These are phyloP conservation scores for Paecilomyces variotii DNA, from an alignment of 2,329 filamentous ascomycete species.

Conservation along the genomic window DNA sequence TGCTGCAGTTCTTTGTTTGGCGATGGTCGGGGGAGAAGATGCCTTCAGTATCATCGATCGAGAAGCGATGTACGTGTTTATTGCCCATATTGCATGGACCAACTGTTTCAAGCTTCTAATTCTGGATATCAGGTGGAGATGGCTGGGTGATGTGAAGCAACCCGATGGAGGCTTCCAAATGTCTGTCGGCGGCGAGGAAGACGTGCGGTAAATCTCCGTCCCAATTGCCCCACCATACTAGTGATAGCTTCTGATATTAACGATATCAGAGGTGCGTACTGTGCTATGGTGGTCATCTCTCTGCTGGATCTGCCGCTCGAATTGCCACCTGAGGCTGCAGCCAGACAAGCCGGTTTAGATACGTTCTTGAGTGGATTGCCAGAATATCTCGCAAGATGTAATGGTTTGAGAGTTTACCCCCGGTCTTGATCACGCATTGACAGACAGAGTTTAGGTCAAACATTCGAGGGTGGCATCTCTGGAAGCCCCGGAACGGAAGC, in stretches of 20 bases:
- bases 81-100: background rate
- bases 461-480: slow-evolving; percentile 89
- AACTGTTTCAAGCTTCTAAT: slow-evolving; percentile 14
- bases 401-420: slow-evolving; percentile 27
- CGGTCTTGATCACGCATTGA: slow-evolving; percentile 7
- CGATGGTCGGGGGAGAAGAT: slow-evolving; percentile 67
- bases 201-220: slow-evolving; percentile 61
- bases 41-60: slow-evolving; percentile 72
- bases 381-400: slow-evolving; percentile 74
- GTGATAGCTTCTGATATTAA: slow-evolving; percentile 11
- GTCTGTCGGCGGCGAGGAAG: slow-evolving; percentile 78
- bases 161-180: slow-evolving; percentile 83
- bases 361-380: slow-evolving; percentile 65
- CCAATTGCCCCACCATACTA: slow-evolving; percentile 6
- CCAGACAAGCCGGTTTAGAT: slow-evolving; percentile 52
- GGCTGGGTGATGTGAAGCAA: slow-evolving; percentile 81
- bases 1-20: slow-evolving; percentile 69
- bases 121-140: slow-evolving; percentile 58
- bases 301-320: slow-evolving; percentile 76
- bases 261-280: slow-evolving; percentile 70
- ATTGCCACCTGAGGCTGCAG: slow-evolving; percentile 65
- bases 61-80: slow-evolving; percentile 53
- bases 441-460: slow-evolving; percentile 58
- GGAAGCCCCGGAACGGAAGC: slow-evolving; percentile 80
- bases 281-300: slow-evolving; percentile 75